These are phyloP conservation scores for Clavispora santaluciae DNA, from an alignment of 805 yeast species.

Conservation along the genomic window DNA sequence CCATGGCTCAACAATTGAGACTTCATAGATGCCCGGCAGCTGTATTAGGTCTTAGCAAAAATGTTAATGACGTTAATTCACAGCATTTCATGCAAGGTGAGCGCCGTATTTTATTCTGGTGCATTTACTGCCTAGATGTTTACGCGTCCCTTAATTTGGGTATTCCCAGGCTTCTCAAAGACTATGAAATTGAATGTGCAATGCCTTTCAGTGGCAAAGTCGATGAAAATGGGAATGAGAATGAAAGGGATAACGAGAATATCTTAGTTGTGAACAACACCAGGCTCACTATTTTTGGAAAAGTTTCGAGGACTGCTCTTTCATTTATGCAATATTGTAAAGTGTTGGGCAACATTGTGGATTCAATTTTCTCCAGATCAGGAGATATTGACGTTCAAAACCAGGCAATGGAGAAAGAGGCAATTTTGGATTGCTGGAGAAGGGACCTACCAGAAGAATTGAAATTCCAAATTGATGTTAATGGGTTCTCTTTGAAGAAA, in stretches of 20 bases:
- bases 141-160: conserved; percentile 75
- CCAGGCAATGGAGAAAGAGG: conserved; percentile 42
- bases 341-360: conserved; percentile 69
- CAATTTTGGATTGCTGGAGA: conserved; percentile 75
- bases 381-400: conserved; percentile 27
- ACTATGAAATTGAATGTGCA: conserved; percentile 82
- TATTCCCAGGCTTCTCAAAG: conserved; percentile 75
- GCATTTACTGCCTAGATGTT: conserved; percentile 69
- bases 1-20: conserved; percentile 82
- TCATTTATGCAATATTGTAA: conserved; percentile 65
- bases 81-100: conserved; percentile 74
- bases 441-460: conserved; percentile 58
- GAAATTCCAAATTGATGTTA: conserved; percentile 59
- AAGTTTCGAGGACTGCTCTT: conserved; percentile 59
- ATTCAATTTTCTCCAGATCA: conserved; percentile 62
- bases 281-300: conserved; percentile 61
- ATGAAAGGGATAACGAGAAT: conserved; percentile 45
- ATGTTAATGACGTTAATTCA: conserved; percentile 30
- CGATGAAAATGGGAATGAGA: conserved; percentile 29
- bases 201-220: conserved; percentile 57
- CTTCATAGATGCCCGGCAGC: conserved; percentile 86
- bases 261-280: conserved; percentile 56
- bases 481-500: conserved; percentile 42
- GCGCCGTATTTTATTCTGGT: conserved; percentile 81
- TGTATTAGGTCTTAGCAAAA: conserved; percentile 57